These are phyloP conservation scores for Flammula alnicola DNA, from an alignment of 1,284 basidiomycete genomes.

Conservation along the genomic window DNA sequence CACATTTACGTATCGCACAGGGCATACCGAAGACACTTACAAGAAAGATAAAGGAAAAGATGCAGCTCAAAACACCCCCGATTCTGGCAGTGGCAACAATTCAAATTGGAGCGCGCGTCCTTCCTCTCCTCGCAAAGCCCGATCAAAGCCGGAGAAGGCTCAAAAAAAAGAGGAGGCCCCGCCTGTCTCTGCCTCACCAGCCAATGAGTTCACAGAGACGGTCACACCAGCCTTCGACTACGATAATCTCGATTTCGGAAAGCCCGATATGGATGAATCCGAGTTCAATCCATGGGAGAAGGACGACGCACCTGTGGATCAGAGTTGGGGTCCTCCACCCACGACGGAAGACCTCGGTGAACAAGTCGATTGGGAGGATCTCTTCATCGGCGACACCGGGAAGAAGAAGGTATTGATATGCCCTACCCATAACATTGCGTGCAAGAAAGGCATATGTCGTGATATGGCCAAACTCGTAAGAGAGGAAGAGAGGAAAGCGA, in stretches of 20 bases:
- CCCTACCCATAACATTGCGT: constrained; percentile 42
- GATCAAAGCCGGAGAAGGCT: background rate
- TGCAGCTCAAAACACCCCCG: background rate
- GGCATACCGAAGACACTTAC: background rate
- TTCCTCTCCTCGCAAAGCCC: background rate
- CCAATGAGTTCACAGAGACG: background rate
- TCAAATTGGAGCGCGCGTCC: background rate
- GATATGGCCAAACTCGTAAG: constrained; percentile 41
- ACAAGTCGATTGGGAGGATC: too few species aligned
- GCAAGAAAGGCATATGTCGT: constrained; percentile 49
- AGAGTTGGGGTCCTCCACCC: background rate
- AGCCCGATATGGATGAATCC: background rate
- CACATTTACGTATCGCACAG: background rate
- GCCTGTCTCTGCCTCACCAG: background rate
- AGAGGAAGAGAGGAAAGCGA: constrained; percentile 31
- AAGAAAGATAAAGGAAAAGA: background rate
- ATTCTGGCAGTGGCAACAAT: too few species aligned
- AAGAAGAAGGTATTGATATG: constrained; percentile 32
- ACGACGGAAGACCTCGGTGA: too few species aligned
- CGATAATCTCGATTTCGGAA: background rate
- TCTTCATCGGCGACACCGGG: background rate
- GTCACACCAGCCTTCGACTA: background rate
- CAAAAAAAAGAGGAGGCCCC: background rate
- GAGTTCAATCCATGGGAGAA: constrained; percentile 3
- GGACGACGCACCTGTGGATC: background rate